Percentiles rank a stretch among this genome's conserved stretches.
Evolutionary conservation across 345 rosid genomes (phyloP).

Genomic region (Heritiera fomes): DNA sequence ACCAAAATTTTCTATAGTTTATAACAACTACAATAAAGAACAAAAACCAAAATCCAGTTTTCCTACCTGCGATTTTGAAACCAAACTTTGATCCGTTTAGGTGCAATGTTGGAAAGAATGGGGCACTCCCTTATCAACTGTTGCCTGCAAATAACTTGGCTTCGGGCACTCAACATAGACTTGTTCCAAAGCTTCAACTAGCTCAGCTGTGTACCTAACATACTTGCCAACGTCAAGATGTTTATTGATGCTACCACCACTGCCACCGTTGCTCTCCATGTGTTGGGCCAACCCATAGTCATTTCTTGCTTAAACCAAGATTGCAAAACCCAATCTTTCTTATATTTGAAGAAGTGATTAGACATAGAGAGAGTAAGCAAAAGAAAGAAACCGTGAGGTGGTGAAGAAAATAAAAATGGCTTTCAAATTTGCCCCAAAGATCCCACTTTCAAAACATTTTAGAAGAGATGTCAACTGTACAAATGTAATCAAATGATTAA

Average conservation of each 20-base stretch:
- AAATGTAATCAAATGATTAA: too few relatives aligned
- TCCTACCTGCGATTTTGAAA: constrained; percentile 93
- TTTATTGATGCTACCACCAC: constrained; percentile 69
- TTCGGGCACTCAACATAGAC: constrained; percentile 97
- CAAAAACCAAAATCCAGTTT: not conserved
- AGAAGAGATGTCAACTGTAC: too few relatives aligned
- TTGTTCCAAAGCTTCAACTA: constrained; percentile 96
- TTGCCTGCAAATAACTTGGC: constrained; percentile 93
- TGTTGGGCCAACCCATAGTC: constrained; percentile 71
- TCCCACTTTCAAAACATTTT: constrained; percentile 16
- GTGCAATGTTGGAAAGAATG: constrained; percentile 87
- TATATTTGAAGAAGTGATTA: not conserved
- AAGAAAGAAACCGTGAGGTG: constrained; percentile 14
- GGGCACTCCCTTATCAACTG: constrained; percentile 97
- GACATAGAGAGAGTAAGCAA: not conserved
- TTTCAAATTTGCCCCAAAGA: constrained; percentile 8
- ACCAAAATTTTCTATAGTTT: not conserved
- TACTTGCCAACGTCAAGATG: constrained; percentile 87
- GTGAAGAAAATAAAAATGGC: not conserved
- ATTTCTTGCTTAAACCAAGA: constrained; percentile 27
- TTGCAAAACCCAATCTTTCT: constrained; percentile 22
- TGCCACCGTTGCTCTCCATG: constrained; percentile 59
- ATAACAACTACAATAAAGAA: not conserved
- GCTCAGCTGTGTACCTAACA: constrained; percentile 96
- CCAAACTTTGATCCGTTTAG: constrained; percentile 99